Conservation (phyloP, 441 rosid species). For the Flueggea neowawraea region DNA sequence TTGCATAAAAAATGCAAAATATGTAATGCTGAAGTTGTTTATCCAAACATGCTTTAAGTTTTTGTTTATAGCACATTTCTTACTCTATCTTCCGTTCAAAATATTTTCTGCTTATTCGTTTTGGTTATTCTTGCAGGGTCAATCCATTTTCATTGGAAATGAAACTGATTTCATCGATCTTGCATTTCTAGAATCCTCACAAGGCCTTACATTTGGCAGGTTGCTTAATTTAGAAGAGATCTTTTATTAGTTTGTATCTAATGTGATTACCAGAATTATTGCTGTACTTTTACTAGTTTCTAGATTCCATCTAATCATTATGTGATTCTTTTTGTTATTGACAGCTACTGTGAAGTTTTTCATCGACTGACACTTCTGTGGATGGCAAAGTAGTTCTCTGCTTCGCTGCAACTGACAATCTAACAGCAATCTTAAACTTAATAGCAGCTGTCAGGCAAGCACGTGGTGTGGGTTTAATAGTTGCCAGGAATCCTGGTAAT, state of each 20-base stretch:
- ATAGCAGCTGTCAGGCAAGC: conserved; percentile 31
- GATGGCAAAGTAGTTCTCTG: conserved; percentile 45
- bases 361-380: conserved; percentile 20
- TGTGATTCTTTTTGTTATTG: neutral
- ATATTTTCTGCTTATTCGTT: neutral
- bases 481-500: conserved; percentile 35
- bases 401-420: conserved; percentile 22
- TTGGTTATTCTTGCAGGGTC: conserved; percentile 26
- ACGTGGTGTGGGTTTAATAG: conserved; percentile 39
- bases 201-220: conserved; percentile 15
- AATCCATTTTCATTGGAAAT: conserved; percentile 34
- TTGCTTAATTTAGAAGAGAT: neutral
- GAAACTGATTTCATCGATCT: conserved; percentile 24
- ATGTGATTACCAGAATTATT: too few species aligned
- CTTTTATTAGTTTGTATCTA: too few species aligned
- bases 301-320: too few species aligned
- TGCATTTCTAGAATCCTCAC: conserved; percentile 23
- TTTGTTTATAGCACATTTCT: neutral
- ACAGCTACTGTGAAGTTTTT: conserved; percentile 37
- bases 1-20: too few species aligned
- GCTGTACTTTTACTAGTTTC: too few species aligned
- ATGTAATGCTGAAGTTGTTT: too few species aligned
- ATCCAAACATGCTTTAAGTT: too few species aligned
- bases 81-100: neutral
- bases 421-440: conserved; percentile 19